Conservation (phyloP, 441 rosid genomes). For the Gossypium davidsonii region DNA sequence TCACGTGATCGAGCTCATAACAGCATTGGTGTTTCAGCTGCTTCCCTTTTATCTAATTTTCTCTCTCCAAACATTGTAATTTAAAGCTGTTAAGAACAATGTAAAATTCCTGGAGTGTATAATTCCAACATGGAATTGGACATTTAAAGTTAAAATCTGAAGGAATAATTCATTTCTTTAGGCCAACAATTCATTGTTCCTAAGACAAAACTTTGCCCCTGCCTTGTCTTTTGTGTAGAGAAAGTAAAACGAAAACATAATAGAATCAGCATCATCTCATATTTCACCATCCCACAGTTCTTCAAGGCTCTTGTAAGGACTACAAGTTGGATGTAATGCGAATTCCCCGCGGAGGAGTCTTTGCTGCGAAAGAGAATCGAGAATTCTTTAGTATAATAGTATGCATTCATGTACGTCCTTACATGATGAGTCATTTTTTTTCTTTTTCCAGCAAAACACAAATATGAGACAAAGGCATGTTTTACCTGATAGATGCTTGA, state of each 20-base stretch:
- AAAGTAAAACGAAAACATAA: not conserved
- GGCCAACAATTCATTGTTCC: conserved; percentile 6
- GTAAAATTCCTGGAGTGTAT: not conserved
- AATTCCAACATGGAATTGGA: not conserved
- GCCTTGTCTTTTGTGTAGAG: not conserved
- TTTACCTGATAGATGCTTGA: conserved; percentile 38
- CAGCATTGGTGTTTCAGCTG: not conserved
- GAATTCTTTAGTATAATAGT: not conserved
- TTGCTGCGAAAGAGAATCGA: conserved; percentile 28
- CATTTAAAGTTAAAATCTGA: not conserved
- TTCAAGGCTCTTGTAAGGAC: conserved; percentile 48
- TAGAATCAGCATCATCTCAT: conserved; percentile 17
- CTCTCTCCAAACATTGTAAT: not conserved
- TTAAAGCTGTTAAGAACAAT: not conserved
- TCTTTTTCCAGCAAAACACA: not conserved
- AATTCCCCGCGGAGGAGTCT: conserved; percentile 52
- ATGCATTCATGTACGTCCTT: not conserved
- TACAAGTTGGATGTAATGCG: conserved; percentile 36
- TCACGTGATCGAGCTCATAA: not conserved
- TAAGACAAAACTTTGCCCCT: not conserved
- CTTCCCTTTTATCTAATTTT: not conserved
- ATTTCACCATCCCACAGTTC: conserved; percentile 60
- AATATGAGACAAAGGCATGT: not conserved
- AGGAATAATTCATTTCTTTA: not conserved
- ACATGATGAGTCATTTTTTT: not conserved